Conservation (phyloP, 179 eudicot species). For the Carnegiea gigantea region DNA sequence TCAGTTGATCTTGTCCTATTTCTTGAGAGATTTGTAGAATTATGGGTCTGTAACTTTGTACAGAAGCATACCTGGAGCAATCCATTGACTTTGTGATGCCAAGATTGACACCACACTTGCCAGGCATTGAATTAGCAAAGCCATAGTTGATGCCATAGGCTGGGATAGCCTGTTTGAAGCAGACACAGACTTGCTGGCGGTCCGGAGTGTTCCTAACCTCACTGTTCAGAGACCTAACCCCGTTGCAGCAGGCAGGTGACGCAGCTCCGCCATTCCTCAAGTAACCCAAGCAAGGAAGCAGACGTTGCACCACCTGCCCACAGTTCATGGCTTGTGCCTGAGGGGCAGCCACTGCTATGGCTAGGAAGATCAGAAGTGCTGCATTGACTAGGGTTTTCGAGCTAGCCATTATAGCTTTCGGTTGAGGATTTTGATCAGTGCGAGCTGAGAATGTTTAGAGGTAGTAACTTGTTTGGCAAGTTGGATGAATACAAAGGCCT, state of each 20-base stretch:
- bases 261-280: slow-evolving; percentile 30
- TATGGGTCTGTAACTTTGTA: neutral
- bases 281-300: slow-evolving; percentile 40
- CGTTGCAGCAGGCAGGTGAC: slow-evolving; percentile 32
- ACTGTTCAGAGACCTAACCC: slow-evolving; percentile 28
- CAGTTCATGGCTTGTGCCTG: slow-evolving; percentile 29
- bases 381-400: slow-evolving; percentile 1
- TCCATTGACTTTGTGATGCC: slow-evolving; percentile 14
- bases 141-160: slow-evolving; percentile 23
- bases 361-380: slow-evolving; percentile 8
- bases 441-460: neutral
- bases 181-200: slow-evolving; percentile 26
- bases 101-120: slow-evolving; percentile 23
- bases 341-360: slow-evolving; percentile 25
- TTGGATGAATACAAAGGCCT: neutral
- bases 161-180: slow-evolving; percentile 24
- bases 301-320: slow-evolving; percentile 22
- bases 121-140: slow-evolving; percentile 21
- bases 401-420: slow-evolving; percentile 16
- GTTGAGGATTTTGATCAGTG: neutral
- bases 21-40: too few relatives aligned
- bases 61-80: slow-evolving; percentile 25
- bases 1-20: too few relatives aligned
- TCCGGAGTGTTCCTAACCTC: slow-evolving; percentile 10
- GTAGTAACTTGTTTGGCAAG: neutral